Conservation (phyloP, 179 eudicot genomes). For the Spergularia azorica region DNA sequence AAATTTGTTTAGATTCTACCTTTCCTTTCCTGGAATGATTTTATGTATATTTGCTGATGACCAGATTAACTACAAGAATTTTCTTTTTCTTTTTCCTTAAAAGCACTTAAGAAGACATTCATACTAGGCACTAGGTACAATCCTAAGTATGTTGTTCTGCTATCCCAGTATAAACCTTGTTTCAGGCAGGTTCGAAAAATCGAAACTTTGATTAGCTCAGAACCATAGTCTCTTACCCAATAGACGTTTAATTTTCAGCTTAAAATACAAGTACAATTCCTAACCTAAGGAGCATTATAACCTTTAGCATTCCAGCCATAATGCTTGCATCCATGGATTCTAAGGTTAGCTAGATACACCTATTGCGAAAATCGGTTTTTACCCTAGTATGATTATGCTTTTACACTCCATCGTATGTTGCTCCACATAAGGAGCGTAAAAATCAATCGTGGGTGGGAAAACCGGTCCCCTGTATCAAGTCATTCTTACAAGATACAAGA, state of each 20-base stretch:
- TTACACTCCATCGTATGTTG: background rate
- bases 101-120: constrained; percentile 14
- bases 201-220: background rate
- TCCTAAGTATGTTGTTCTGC: background rate
- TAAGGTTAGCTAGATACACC: background rate
- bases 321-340: background rate
- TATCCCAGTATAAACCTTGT: constrained; percentile 6
- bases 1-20: constrained; percentile 30
- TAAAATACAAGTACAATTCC: too few species aligned
- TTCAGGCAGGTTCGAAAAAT: constrained; percentile 3
- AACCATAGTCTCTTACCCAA: background rate
- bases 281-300: too few species aligned
- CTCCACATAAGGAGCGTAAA: background rate
- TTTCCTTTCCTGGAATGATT: constrained; percentile 27
- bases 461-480: background rate
- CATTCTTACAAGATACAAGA: background rate
- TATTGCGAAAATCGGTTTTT: background rate
- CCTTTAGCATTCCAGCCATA: too few species aligned
- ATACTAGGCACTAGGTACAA: constrained; percentile 13
- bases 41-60: constrained; percentile 42
- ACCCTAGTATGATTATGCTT: background rate
- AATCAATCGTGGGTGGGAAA: background rate
- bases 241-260: too few species aligned
- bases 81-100: constrained; percentile 16
- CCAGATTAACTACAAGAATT: constrained; percentile 24